phyloP scores from a whole-genome alignment of 257 asterid species.

The Fraxinus cuspidata region DNA sequence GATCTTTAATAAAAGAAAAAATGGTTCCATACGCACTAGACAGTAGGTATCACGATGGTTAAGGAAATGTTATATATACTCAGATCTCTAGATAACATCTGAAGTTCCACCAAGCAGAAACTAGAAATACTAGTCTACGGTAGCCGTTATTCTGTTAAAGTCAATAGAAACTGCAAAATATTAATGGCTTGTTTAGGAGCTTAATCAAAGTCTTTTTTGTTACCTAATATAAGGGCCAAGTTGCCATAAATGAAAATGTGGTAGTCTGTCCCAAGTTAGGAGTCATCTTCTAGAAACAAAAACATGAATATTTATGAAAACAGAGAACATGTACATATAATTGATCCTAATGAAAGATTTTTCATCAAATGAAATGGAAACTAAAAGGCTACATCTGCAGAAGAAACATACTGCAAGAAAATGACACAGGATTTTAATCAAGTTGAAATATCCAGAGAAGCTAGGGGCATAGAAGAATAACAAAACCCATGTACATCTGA shows the following conservation, averaged over 20 bases:
- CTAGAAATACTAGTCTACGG: not conserved
- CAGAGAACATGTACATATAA: not conserved
- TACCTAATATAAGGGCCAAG: not conserved
- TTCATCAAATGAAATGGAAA: not conserved
- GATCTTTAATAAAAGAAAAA: not conserved
- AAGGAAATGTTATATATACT: not conserved
- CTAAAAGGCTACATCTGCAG: too few relatives aligned
- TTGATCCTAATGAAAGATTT: not conserved
- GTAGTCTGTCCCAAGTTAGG: not conserved
- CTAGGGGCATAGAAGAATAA: not conserved
- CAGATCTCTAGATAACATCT: not conserved
- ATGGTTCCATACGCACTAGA: not conserved
- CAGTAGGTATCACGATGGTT: not conserved
- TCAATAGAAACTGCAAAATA: not conserved
- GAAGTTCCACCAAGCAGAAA: not conserved
- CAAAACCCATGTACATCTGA: not conserved
- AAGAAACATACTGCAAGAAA: slow-evolving; percentile 1
- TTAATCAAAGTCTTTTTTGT: not conserved
- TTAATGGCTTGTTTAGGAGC: not conserved
- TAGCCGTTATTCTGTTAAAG: not conserved
- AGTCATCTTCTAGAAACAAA: not conserved
- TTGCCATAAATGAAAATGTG: not conserved
- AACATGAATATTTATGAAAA: not conserved
- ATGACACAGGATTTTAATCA: not conserved
- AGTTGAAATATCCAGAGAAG: slow-evolving; percentile 3